These are phyloP conservation scores for Volutella citrinella DNA, from an alignment of 2,329 filamentous ascomycete species.

Conservation along the genomic window DNA sequence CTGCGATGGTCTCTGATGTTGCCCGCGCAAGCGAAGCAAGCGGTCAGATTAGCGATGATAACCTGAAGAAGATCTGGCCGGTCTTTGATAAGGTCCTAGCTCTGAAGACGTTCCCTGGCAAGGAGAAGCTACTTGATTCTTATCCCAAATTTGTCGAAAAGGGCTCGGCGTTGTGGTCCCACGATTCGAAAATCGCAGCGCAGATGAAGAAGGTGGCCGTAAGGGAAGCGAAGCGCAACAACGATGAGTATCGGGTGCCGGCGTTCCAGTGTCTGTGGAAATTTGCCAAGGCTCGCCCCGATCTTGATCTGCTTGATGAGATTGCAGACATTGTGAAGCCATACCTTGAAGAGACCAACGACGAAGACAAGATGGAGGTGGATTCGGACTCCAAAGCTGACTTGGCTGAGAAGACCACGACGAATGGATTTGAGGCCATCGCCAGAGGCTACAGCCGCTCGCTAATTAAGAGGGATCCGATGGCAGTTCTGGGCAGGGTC, in stretches of 20 bases:
- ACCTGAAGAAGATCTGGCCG: constrained; percentile 72
- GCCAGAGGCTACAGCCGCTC: constrained; percentile 47
- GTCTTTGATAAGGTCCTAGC: constrained; percentile 76
- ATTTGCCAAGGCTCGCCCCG: constrained; percentile 64
- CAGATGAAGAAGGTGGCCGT: constrained; percentile 77
- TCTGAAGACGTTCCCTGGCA: constrained; percentile 90
- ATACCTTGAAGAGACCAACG: constrained; percentile 55
- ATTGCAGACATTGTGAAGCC: constrained; percentile 62
- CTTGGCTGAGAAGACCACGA: constrained; percentile 40
- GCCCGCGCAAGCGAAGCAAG: constrained; percentile 54
- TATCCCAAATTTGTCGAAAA: constrained; percentile 76
- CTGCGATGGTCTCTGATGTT: constrained; percentile 67
- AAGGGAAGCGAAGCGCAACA: constrained; percentile 89
- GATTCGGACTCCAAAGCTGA: constrained; percentile 57
- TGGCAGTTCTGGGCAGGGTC: constrained; percentile 38
- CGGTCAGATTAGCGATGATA: constrained; percentile 57
- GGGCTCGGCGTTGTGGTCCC: constrained; percentile 55
- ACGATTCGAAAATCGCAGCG: constrained; percentile 50
- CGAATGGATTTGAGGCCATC: constrained; percentile 49
- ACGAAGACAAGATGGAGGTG: constrained; percentile 67
- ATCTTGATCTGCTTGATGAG: constrained; percentile 68
- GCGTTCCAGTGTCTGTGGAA: constrained; percentile 71
- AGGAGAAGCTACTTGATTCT: constrained; percentile 77
- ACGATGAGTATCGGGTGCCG: constrained; percentile 75
- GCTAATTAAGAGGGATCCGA: constrained; percentile 35